Evolutionary conservation across 2,329 filamentous ascomycete genomes (phyloP).

Genomic region (Dactylellina drechsleri): DNA sequence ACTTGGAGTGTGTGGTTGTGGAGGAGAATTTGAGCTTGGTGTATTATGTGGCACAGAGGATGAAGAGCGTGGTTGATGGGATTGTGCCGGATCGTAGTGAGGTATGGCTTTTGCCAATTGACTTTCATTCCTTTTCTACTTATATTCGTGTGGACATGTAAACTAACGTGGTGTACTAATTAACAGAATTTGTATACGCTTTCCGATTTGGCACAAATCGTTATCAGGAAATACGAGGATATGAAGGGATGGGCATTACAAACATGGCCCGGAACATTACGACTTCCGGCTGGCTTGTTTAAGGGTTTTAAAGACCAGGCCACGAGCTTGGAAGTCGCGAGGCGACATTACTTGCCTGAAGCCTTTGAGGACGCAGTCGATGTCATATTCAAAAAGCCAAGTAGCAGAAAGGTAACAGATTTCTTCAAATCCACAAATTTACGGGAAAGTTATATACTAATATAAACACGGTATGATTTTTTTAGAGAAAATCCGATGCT

Average conservation of each 20-base stretch:
- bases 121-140: conserved; percentile 25
- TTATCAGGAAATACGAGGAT: conserved; percentile 87
- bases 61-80: conserved; percentile 88
- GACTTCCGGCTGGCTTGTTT: conserved; percentile 82
- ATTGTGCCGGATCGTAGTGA: conserved; percentile 73
- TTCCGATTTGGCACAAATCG: conserved; percentile 83
- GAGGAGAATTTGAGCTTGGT: conserved; percentile 89
- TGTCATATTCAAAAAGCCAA: conserved; percentile 69
- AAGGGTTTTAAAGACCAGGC: conserved; percentile 78
- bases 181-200: conserved; percentile 79
- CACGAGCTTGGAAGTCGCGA: conserved; percentile 83
- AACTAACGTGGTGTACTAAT: conserved; percentile 33
- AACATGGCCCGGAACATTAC: conserved; percentile 81
- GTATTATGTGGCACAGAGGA: conserved; percentile 88
- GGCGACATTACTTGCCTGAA: conserved; percentile 83
- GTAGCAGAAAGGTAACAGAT: conserved; percentile 57
- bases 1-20: conserved; percentile 81
- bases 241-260: conserved; percentile 86
- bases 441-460: neutral
- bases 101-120: conserved; percentile 21
- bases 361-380: conserved; percentile 81
- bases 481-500: conserved; percentile 50
- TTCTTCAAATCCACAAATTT: neutral
- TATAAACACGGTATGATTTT: neutral
- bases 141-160: neutral